Conservation (phyloP, 495 filamentous ascomycete species). For the Penicillium herquei region DNA sequence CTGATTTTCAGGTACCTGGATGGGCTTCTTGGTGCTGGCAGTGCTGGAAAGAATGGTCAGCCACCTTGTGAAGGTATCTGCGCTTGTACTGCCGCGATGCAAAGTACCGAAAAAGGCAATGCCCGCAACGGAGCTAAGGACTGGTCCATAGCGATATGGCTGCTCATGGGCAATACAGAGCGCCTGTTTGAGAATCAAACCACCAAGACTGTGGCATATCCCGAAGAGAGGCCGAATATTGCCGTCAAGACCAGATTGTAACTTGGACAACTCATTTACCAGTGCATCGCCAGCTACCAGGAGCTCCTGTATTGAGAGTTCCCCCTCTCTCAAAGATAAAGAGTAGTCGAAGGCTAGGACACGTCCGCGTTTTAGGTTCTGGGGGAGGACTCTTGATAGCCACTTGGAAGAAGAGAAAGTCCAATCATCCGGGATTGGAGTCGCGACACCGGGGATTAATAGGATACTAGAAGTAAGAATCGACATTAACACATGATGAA, state of each 20-base stretch:
- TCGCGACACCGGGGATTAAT: background rate
- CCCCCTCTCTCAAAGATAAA: background rate
- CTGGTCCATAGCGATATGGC: conserved; percentile 11
- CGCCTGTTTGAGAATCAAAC: conserved; percentile 43
- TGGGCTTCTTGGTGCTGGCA: background rate
- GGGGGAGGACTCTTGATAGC: background rate
- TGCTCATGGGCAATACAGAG: conserved; percentile 31
- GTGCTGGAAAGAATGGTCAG: background rate
- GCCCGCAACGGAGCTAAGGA: conserved; percentile 32
- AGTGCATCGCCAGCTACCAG: background rate
- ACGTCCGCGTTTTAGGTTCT: background rate
- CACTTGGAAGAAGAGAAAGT: background rate
- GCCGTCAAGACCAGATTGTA: background rate
- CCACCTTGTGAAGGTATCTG: background rate
- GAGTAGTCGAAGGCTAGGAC: background rate
- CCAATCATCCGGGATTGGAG: background rate
- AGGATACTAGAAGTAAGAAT: background rate
- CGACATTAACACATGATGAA: background rate
- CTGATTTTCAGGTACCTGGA: background rate
- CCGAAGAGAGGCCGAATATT: background rate
- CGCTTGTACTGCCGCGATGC: background rate
- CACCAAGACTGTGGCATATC: conserved; percentile 44
- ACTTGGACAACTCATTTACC: background rate
- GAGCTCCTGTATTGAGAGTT: background rate
- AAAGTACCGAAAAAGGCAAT: conserved; percentile 16